Percentiles rank a stretch among this genome's conserved stretches.
These are phyloP conservation scores for Fusarium sp. DNA, from an alignment of 2,329 filamentous ascomycete genomes.

Conservation along the genomic window DNA sequence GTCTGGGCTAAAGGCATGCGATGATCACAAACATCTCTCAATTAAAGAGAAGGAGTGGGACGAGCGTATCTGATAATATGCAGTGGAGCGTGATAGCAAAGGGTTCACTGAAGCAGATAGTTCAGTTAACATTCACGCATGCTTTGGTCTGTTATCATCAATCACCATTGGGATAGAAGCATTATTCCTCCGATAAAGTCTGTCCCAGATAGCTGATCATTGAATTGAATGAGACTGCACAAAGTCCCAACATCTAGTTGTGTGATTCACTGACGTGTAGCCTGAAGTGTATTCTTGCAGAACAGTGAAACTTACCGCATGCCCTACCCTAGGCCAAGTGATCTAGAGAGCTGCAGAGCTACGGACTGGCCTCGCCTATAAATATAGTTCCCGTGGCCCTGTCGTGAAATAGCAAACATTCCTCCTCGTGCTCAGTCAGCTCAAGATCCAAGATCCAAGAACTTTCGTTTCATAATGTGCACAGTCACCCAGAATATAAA, in stretches of 20 bases:
- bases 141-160: not conserved
- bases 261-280: not conserved
- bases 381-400: rapidly evolving
- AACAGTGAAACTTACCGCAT: not conserved
- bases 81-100: not conserved
- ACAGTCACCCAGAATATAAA: not conserved
- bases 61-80: not conserved
- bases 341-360: rapidly evolving
- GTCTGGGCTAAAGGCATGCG: not conserved
- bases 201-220: rapidly evolving
- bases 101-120: not conserved
- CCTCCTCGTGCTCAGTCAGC: no score
- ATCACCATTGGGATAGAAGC: not conserved
- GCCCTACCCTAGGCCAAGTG: rapidly evolving
- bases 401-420: no score
- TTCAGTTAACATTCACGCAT: not conserved
- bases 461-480: not conserved
- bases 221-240: rapidly evolving
- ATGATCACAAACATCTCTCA: not conserved
- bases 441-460: no score
- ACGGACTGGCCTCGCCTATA: no score
- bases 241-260: not conserved
- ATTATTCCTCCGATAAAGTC: not conserved
- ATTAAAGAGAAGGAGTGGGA: not conserved
- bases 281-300: rapidly evolving